Percentiles rank a stretch among this genome's conserved stretches.
These are phyloP conservation scores for Kwoniella botswanensis DNA, from an alignment of 768 basidiomycete species.

Conservation along the genomic window DNA sequence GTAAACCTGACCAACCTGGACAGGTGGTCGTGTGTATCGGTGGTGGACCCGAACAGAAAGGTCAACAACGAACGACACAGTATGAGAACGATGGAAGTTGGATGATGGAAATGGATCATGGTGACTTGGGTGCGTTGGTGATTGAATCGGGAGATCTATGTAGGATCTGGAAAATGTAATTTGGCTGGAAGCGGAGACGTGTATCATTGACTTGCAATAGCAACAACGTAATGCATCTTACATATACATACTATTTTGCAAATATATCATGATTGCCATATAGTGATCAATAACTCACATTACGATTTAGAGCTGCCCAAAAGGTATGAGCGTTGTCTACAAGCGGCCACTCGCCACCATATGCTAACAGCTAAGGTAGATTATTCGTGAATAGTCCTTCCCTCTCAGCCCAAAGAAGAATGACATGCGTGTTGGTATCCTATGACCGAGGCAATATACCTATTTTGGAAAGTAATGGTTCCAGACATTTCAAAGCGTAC, in stretches of 20 bases:
- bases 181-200: background rate
- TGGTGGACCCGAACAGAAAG: slow-evolving; percentile 35
- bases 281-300: too few relatives aligned
- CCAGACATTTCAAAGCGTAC: background rate
- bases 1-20: slow-evolving; percentile 40
- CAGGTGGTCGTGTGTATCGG: slow-evolving; percentile 45
- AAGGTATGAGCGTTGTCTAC: too few relatives aligned
- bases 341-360: too few relatives aligned
- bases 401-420: too few relatives aligned
- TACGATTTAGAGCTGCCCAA: too few relatives aligned
- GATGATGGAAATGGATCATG: slow-evolving; percentile 51
- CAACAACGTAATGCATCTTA: background rate
- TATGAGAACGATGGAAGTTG: slow-evolving; percentile 52
- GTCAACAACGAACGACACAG: slow-evolving; percentile 44
- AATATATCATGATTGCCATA: too few relatives aligned
- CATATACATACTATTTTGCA: background rate
- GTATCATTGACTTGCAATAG: background rate
- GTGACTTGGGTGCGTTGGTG: slow-evolving; percentile 40
- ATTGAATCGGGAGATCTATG: slow-evolving; percentile 43
- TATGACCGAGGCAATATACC: background rate
- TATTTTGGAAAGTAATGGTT: background rate
- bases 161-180: slow-evolving; percentile 47
- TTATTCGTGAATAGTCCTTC: too few relatives aligned
- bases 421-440: background rate
- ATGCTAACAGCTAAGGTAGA: too few relatives aligned